Base-by-base conservation (phyloP, 176 grass and related monocot genomes). In the Hyparrhenia diplandra region DNA sequence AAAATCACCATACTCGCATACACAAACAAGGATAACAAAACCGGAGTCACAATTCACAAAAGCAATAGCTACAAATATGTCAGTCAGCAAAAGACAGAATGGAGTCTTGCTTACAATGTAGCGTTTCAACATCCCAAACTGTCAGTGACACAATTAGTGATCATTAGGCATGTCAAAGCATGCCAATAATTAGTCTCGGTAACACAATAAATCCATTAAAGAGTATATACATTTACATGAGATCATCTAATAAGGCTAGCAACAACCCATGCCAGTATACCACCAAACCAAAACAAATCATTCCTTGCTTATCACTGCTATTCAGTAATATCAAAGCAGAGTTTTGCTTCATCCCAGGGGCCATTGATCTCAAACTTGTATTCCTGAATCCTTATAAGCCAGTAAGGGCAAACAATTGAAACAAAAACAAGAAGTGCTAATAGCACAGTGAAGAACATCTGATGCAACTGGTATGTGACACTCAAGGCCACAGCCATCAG, bases 351-450 rank as follows among this genome's bases (percentile, higher is more conserved):
- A 75, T 96, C 87, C 93, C 97, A 95, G 21, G 93, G 93, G 30
- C 97, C 93, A 79, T 99, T 99, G 69, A 95, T 99, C 87, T 99
- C 97, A 86, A 99, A 99, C 80, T 99, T 99, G 85, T 99, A 99
- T 76, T 93, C 90, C 54, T 99, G 97, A 83, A 99, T 91, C 73
- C 90, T 99, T 74, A 95, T 88, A 85, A 99, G 97, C 97, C 97
- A 90, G 27, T 85, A 91, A 34, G 93, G 97, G 81, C 93, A 91
- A 47, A 96, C 82, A 46, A 93, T 43, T 30, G 97, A 99, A 66
- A 99, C 81, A 74, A 95, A n/a, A 63, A 96, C 76, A 62, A 95
- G 77, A 64, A 95, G 78, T 13, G 81, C 80, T 28, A 90, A 85
- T 70, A 95, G 65, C 8, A 89, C 52, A 80, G 81, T 79, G 69